A percentile compares a stretch with the other conserved stretches of the same genome.
Evolutionary conservation across 345 rosid genomes (phyloP).

Genomic region (Aquilaria malaccensis): DNA sequence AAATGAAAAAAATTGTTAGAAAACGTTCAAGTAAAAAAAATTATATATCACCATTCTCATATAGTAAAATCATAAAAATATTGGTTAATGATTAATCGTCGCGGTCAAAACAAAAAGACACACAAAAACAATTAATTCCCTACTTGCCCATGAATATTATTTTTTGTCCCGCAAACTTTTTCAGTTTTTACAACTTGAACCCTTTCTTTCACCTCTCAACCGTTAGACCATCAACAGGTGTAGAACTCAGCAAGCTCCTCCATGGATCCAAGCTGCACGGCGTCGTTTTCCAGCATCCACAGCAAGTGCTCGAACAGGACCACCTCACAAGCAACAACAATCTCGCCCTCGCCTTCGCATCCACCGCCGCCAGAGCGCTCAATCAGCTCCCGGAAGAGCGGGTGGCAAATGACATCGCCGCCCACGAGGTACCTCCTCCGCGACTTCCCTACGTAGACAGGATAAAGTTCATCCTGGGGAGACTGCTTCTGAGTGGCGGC

Average conservation of each 20-base stretch:
- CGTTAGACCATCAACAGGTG: slow-evolving; percentile 31
- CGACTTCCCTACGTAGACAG: slow-evolving; percentile 87
- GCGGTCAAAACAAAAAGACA: neutral
- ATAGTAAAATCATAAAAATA: too few species aligned
- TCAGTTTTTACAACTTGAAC: slow-evolving; percentile 3
- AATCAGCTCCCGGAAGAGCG: slow-evolving; percentile 69
- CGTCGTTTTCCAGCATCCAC: slow-evolving; percentile 76
- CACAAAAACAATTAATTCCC: neutral
- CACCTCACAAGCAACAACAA: slow-evolving; percentile 76
- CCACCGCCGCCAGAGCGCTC: slow-evolving; percentile 39
- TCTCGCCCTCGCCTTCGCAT: slow-evolving; percentile 19
- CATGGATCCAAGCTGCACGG: slow-evolving; percentile 53
- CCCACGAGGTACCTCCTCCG: slow-evolving; percentile 63
- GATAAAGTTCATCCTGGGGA: slow-evolving; percentile 25
- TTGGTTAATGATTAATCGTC: slow-evolving; percentile 14
- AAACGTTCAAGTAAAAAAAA: too few species aligned
- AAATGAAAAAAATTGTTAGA: too few species aligned
- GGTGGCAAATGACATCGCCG: slow-evolving; percentile 56
- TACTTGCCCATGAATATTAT: neutral
- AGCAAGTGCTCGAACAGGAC: slow-evolving; percentile 90
- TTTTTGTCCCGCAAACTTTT: neutral
- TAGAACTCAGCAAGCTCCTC: slow-evolving; percentile 68
- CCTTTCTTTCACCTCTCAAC: neutral
- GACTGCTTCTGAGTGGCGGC: neutral
- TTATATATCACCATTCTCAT: too few species aligned